Base-by-base conservation (phyloP, 208 protist genomes). In the Giardia duodenalis region DNA sequence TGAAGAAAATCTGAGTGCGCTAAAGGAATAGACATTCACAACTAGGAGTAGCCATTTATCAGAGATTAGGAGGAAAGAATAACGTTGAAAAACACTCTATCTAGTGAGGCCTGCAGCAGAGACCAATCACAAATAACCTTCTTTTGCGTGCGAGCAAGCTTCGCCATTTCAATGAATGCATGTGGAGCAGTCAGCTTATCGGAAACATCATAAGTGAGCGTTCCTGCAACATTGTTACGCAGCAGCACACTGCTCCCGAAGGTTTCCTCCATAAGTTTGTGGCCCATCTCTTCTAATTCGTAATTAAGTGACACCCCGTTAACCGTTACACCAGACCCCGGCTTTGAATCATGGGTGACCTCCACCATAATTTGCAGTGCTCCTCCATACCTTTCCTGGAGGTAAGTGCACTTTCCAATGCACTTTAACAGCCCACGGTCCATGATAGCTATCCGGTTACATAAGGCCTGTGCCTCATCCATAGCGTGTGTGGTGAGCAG, bases 361-460 rank as follows among this genome's bases (percentile, higher is more conserved):
- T n/a, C n/a, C 10, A 76, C 57, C 57, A 30, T 39, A 30, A 76
- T 76, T 10, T 76, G 57, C 10, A 76, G 57, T 76, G 10, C 30
- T 30, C 57, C 57, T 44, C 94, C 94, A 44, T 92, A 93, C 44
- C 88, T 48, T 22, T 92, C 44, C 90, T 94, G 90, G 39, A 94
- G 92, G 44, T 92, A 30, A 46, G 87, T 1, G 0, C 86, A n/a
- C 30, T 91, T 92, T 45, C 93, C 94, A n/a, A 95, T 39, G 57
- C 94, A 96, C 1, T 47, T 47, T 0, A 96, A 43, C 46, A 47
- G 22, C 19, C 95, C 95, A 10, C 93, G 43, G 43, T 93, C 94
- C 94, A 97, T 96, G 92, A 97, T 97, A 43, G 92, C 93, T 10
- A 97, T 94, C 2, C 93, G 46, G 0, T 92, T 94, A 86, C 93